phyloP scores from a whole-genome alignment of 2,329 filamentous ascomycete genomes.

The Cladosporium austrohemisphaericum region DNA sequence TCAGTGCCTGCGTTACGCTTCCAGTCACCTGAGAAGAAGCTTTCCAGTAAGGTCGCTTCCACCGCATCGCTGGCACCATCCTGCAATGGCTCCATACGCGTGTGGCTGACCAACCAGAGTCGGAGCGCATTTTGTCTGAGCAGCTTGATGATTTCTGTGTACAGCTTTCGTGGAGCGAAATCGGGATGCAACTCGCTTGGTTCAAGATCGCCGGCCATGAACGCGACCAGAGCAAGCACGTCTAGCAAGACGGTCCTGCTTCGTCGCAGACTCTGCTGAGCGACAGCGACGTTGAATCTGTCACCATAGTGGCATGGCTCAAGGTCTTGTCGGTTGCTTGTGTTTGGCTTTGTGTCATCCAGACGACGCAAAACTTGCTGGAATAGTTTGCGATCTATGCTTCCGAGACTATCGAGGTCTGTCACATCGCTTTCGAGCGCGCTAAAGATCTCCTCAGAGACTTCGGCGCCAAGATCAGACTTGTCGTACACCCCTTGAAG shows the following conservation, averaged over 20 bases:
- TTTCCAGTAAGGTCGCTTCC: constrained; percentile 35
- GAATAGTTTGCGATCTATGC: constrained; percentile 30
- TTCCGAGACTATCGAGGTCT: constrained; percentile 55
- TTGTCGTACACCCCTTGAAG: constrained; percentile 76
- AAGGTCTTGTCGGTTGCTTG: constrained; percentile 22
- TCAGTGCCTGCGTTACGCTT: constrained; percentile 4
- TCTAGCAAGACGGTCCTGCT: constrained; percentile 75
- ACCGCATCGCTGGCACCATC: not conserved
- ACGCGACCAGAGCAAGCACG: constrained; percentile 75
- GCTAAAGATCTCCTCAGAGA: constrained; percentile 76
- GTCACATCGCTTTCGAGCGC: constrained; percentile 67
- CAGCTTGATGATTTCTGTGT: constrained; percentile 64
- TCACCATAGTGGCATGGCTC: constrained; percentile 67
- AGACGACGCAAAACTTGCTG: constrained; percentile 45
- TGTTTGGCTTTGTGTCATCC: constrained; percentile 47
- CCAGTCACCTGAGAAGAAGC: constrained; percentile 41
- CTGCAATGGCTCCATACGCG: constrained; percentile 45
- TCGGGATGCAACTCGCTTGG: constrained; percentile 64
- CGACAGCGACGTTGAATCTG: constrained; percentile 68
- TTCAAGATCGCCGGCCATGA: constrained; percentile 80
- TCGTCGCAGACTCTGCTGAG: constrained; percentile 72
- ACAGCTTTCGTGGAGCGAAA: constrained; percentile 62
- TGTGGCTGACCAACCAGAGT: constrained; percentile 56
- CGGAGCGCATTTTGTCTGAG: constrained; percentile 72
- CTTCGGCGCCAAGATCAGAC: constrained; percentile 71